Base-by-base conservation (phyloP, 2,329 filamentous ascomycete genomes). In the Trichoderma atroviride region DNA sequence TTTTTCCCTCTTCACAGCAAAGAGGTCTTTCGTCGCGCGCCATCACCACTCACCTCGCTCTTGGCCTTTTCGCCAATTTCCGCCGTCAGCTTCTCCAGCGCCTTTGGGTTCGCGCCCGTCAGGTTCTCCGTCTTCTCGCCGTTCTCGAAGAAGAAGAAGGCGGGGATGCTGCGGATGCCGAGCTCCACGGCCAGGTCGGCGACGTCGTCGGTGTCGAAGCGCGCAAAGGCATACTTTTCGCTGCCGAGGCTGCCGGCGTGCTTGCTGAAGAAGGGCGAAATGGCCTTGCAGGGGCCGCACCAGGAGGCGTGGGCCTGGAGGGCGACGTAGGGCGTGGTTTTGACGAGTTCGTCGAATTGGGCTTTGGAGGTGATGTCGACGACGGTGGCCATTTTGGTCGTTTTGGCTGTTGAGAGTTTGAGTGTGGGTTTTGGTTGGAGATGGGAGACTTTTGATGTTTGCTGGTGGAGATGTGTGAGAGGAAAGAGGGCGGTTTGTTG, bases 201-300 rank as follows among this genome's bases (percentile, higher is more conserved):
- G 11, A 84, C 82, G 56, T 81, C 78, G 77, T 89, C 87, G 76
- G 87, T 86, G 79, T 89, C 83, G 77, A 89, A 83, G 78, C 87
- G 87, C 75, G 85, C 86, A 72, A 89, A 89, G 72, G 82, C 82
- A 60, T 85, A 81, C 55, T 79, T 77, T 63, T 83, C 80, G 22
- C 80, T 71, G 68, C 76, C 72, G 72, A 75, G 73, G 40, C 73
- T 73, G 59, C 76, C 76, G 57, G 86, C 83, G 64, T 87, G 81
- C 75, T 83, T 79, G 70, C 74, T 75, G 82, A 84, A 89, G 70
- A 85, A 74, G 71, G 87, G 87, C 27, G 85, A 84, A 75, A 89
- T 88, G 73, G 81, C 80, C 78, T 86, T 87, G 85, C 87, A 89
- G 33, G 87, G 87, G 50, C 82, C 83, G 79, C 87, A 89, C 87